Evolutionary conservation across 2,329 filamentous ascomycete species (phyloP).

Genomic region (Coleophoma crateriformis): DNA sequence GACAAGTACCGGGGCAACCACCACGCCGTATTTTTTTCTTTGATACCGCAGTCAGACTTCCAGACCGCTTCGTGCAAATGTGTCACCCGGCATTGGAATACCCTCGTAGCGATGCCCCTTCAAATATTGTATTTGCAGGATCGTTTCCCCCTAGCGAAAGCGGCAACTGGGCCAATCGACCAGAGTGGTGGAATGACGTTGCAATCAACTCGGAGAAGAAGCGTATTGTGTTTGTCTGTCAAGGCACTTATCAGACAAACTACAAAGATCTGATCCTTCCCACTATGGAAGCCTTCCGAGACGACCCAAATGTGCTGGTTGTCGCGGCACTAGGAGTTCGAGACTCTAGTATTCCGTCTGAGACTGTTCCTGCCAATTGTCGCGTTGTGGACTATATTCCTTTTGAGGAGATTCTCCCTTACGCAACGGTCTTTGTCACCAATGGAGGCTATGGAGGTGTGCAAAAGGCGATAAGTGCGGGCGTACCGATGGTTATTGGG

Average conservation of each 20-base stretch:
- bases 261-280: slow-evolving; percentile 28
- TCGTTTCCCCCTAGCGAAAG: slow-evolving; percentile 27
- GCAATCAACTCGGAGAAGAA: slow-evolving; percentile 28
- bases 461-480: slow-evolving; percentile 24
- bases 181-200: slow-evolving; percentile 40
- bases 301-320: slow-evolving; percentile 24
- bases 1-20: slow-evolving; percentile 23
- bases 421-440: slow-evolving; percentile 27
- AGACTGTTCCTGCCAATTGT: slow-evolving; percentile 22
- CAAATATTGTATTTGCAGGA: slow-evolving; percentile 37
- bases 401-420: slow-evolving; percentile 27
- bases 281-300: slow-evolving; percentile 26
- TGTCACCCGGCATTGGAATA: slow-evolving; percentile 30
- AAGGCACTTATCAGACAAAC: slow-evolving; percentile 26
- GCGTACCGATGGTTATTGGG: slow-evolving; percentile 27
- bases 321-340: slow-evolving; percentile 20
- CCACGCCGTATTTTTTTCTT: slow-evolving; percentile 12
- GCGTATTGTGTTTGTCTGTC: slow-evolving; percentile 27
- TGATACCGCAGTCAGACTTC: slow-evolving; percentile 16
- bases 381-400: slow-evolving; percentile 28
- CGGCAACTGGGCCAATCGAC: slow-evolving; percentile 24
- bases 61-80: slow-evolving; percentile 24
- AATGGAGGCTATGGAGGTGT: slow-evolving; percentile 30
- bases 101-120: slow-evolving; percentile 26
- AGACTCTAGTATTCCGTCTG: background rate